These are phyloP conservation scores for Saturnispora halmiae DNA, from an alignment of 805 yeast genomes.

Conservation along the genomic window DNA sequence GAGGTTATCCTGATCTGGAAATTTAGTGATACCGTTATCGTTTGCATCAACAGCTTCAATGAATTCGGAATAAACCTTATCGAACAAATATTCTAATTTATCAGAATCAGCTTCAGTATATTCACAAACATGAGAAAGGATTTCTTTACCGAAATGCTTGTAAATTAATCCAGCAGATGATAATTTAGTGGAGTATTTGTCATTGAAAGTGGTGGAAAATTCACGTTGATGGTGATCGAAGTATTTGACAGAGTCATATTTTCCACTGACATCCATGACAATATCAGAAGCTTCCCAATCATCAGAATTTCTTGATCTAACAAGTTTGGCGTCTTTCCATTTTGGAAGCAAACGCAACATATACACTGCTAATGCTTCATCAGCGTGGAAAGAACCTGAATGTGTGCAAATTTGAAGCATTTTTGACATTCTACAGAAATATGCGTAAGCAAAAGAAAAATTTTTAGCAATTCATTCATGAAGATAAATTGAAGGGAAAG, in stretches of 20 bases:
- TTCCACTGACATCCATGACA: slow-evolving; percentile 90
- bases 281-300: slow-evolving; percentile 84
- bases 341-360: slow-evolving; percentile 68
- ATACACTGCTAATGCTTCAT: slow-evolving; percentile 88
- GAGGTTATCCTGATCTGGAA: slow-evolving; percentile 40
- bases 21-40: slow-evolving; percentile 84
- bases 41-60: slow-evolving; percentile 91
- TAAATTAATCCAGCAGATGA: slow-evolving; percentile 91
- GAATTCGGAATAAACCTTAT: slow-evolving; percentile 75
- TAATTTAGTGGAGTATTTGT: slow-evolving; percentile 60
- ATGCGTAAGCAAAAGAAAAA: not conserved
- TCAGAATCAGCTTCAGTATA: slow-evolving; percentile 27
- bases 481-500: not conserved
- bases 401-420: slow-evolving; percentile 70
- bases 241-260: slow-evolving; percentile 75
- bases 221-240: slow-evolving; percentile 97
- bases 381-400: slow-evolving; percentile 94
- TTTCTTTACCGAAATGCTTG: slow-evolving; percentile 73
- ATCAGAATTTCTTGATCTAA: slow-evolving; percentile 75
- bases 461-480: not conserved
- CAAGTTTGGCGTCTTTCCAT: slow-evolving; percentile 54
- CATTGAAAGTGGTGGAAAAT: slow-evolving; percentile 65
- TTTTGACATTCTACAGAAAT: slow-evolving; percentile 12
- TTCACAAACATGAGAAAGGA: slow-evolving; percentile 45
- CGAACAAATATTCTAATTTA: slow-evolving; percentile 51